Percentiles rank a stretch among this genome's conserved stretches.
These are phyloP conservation scores for Haberlea rhodopensis DNA, from an alignment of 257 asterid genomes.

Conservation along the genomic window DNA sequence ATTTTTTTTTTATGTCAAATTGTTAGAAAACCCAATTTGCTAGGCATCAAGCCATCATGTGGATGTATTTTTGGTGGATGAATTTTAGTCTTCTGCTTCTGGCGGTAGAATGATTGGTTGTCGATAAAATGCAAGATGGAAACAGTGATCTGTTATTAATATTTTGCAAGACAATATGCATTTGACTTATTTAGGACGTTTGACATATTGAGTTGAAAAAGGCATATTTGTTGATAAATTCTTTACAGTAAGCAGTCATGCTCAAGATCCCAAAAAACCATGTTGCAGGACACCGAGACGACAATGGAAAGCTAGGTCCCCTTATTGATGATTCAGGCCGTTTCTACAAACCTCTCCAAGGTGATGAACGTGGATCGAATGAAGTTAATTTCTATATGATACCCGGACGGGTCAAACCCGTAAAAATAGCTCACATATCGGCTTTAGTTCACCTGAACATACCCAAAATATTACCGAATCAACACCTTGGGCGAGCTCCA, in stretches of 20 bases:
- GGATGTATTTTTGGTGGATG: not conserved
- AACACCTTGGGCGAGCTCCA: too few species aligned
- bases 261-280: conserved; percentile 77
- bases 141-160: not conserved
- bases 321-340: conserved; percentile 81
- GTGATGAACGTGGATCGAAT: conserved; percentile 67
- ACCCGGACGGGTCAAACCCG: too few species aligned
- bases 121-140: not conserved
- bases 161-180: not conserved
- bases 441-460: too few species aligned
- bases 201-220: too few species aligned
- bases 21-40: too few species aligned
- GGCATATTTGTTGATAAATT: not conserved
- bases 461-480: too few species aligned
- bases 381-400: conserved; percentile 76
- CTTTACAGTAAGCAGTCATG: conserved; percentile 37
- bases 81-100: not conserved
- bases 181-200: too few species aligned
- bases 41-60: not conserved
- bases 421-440: too few species aligned
- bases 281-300: conserved; percentile 92
- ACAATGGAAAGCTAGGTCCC: conserved; percentile 70
- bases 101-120: not conserved
- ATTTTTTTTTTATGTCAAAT: too few species aligned
- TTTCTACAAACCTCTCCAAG: conserved; percentile 94